A percentile compares a stretch with the other conserved stretches of the same genome.
These are phyloP conservation scores for Phtheirospermum japonicum DNA, from an alignment of 257 asterid species.

Conservation along the genomic window DNA sequence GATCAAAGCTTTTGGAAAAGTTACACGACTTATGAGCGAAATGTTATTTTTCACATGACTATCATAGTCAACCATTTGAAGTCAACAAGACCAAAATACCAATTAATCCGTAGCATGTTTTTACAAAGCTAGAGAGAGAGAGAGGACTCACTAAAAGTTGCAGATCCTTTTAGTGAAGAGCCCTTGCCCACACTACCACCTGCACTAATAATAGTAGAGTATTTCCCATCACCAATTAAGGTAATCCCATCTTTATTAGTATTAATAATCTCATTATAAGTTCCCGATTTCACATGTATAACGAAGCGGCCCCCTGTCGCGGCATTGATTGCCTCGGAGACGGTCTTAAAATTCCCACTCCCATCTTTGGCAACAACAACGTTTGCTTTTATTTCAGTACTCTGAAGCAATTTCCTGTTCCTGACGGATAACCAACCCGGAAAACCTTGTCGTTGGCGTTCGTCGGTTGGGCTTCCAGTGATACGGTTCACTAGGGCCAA, in stretches of 20 bases:
- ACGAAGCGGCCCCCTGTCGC: conserved; percentile 58
- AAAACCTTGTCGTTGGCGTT: conserved; percentile 18
- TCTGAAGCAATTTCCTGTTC: conserved; percentile 51
- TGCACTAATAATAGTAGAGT: conserved; percentile 49
- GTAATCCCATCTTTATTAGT: conserved; percentile 66
- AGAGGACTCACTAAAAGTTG: conserved; percentile 57
- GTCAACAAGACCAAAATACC: too few species aligned
- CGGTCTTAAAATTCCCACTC: conserved; percentile 47
- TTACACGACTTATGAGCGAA: too few species aligned
- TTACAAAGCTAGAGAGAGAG: neutral
- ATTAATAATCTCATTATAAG: conserved; percentile 57
- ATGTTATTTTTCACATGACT: too few species aligned
- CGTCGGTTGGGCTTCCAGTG: neutral
- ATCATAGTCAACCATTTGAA: too few species aligned
- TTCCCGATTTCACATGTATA: conserved; percentile 69
- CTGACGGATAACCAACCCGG: conserved; percentile 51
- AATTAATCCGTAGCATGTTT: too few species aligned
- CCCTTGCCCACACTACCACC: conserved; percentile 47
- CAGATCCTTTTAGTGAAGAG: conserved; percentile 49
- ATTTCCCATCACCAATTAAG: conserved; percentile 76
- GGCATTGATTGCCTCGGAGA: conserved; percentile 55
- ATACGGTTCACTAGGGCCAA: conserved; percentile 61
- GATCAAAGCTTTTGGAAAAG: too few species aligned
- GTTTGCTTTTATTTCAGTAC: conserved; percentile 38
- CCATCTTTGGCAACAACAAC: conserved; percentile 81